phyloP scores from a whole-genome alignment of 805 yeast genomes.

The Phaffomyces thermotolerans region DNA sequence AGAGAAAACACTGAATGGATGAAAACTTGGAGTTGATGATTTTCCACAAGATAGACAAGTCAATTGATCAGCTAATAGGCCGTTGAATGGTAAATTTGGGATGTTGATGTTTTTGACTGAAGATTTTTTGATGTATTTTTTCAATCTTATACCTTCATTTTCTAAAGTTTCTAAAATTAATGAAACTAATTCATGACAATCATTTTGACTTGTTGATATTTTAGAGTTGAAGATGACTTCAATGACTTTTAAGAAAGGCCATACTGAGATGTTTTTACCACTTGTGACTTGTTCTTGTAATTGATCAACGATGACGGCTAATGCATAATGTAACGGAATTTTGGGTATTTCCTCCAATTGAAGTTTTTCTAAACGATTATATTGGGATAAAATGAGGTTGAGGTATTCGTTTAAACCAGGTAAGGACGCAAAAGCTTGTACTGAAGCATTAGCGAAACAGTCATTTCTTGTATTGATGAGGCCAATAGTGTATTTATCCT shows the following conservation, averaged over 20 bases:
- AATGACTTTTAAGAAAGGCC: slow-evolving; percentile 69
- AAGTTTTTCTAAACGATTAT: slow-evolving; percentile 7
- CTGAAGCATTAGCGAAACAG: slow-evolving; percentile 85
- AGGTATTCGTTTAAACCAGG: slow-evolving; percentile 54
- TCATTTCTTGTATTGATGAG: slow-evolving; percentile 76
- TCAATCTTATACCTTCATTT: slow-evolving; percentile 46
- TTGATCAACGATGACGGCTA: slow-evolving; percentile 44
- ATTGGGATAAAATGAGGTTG: slow-evolving; percentile 27
- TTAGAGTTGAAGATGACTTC: slow-evolving; percentile 67
- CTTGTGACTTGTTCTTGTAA: slow-evolving; percentile 57
- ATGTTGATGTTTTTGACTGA: slow-evolving; percentile 20
- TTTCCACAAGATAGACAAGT: slow-evolving; percentile 62
- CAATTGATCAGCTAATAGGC: slow-evolving; percentile 58
- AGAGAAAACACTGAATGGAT: slow-evolving; percentile 66
- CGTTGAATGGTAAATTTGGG: slow-evolving; percentile 71
- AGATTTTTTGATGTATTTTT: slow-evolving; percentile 23
- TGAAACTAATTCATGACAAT: slow-evolving; percentile 90
- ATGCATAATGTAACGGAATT: slow-evolving; percentile 48
- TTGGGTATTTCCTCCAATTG: slow-evolving; percentile 26
- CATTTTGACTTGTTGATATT: slow-evolving; percentile 81
- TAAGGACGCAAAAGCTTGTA: slow-evolving; percentile 69
- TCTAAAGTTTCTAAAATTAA: slow-evolving; percentile 71
- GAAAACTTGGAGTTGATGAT: slow-evolving; percentile 48
- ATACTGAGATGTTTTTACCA: slow-evolving; percentile 55
- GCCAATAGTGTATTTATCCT: slow-evolving; percentile 76